A percentile compares a stretch with the other conserved stretches of the same genome.
Evolutionary conservation across 2,329 filamentous ascomycete genomes (phyloP).

Genomic region (Fusarium luffae): DNA sequence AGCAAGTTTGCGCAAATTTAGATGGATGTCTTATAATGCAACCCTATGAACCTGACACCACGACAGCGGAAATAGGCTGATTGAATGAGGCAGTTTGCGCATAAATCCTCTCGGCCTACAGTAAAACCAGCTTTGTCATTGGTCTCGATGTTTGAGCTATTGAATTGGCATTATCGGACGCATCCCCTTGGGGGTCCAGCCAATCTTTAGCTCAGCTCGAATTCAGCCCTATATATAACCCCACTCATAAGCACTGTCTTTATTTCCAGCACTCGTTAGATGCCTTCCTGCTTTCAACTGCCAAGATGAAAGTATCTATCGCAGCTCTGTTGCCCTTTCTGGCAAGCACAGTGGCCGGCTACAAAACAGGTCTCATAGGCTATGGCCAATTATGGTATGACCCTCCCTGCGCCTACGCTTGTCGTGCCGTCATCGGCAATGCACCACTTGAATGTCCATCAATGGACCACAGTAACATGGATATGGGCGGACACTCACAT

Average conservation of each 20-base stretch:
- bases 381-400: not conserved
- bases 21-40: not conserved
- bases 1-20: not conserved
- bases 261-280: too few relatives aligned
- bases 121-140: rapidly evolving
- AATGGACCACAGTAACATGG: not conserved
- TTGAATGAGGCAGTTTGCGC: not conserved
- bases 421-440: not conserved
- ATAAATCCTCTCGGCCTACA: not conserved
- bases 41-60: not conserved
- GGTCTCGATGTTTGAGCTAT: not conserved
- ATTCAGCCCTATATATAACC: not conserved
- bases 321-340: rapidly evolving
- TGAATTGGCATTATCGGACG: not conserved
- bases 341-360: rapidly evolving
- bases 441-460: not conserved
- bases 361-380: not conserved
- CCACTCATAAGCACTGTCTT: not conserved
- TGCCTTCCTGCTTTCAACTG: too few relatives aligned
- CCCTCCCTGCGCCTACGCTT: not conserved
- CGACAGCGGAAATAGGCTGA: not conserved
- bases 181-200: rapidly evolving
- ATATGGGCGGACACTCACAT: not conserved
- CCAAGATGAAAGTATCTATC: not conserved
- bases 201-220: not conserved